Percentiles rank a stretch among this genome's conserved stretches.
Conservation (phyloP, 495 filamentous ascomycete genomes). For the Penicillium simplicissimum region DNA sequence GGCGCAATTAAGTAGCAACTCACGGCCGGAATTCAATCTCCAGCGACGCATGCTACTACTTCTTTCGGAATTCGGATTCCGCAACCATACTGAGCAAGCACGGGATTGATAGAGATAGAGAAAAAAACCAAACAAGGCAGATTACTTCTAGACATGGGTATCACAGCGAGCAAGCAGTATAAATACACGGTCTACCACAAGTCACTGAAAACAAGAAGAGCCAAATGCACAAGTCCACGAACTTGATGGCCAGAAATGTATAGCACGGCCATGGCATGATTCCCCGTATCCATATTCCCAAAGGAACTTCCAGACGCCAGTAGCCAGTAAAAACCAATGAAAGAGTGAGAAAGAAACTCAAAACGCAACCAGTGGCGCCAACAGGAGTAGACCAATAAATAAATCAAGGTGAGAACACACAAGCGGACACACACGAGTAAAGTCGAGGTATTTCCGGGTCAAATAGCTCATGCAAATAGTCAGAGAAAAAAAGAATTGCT, state of each 20-base stretch:
- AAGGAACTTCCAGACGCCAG: conserved; percentile 15
- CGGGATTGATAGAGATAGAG: background rate
- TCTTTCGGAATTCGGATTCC: conserved; percentile 21
- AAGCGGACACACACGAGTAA: background rate
- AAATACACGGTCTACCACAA: conserved; percentile 32
- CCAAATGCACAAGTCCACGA: background rate
- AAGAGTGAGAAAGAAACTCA: background rate
- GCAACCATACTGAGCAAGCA: background rate
- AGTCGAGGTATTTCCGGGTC: conserved; percentile 14
- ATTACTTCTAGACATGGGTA: conserved; percentile 32
- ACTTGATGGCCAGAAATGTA: background rate
- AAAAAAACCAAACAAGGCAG: background rate
- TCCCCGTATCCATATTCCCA: conserved; percentile 6
- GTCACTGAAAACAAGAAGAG: conserved; percentile 22
- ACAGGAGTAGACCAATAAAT: conserved; percentile 5
- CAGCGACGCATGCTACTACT: conserved; percentile 3
- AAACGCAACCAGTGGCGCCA: background rate
- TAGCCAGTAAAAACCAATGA: background rate
- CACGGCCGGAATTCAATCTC: conserved; percentile 25
- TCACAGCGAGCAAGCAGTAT: conserved; percentile 36
- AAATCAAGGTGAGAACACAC: conserved; percentile 2
- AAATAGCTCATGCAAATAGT: conserved; percentile 9
- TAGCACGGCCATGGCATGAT: conserved; percentile 2
- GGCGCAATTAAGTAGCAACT: conserved; percentile 14
- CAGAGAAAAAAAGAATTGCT: conserved; percentile 11